Conservation (phyloP, 805 yeast species). For the Candida maris region DNA sequence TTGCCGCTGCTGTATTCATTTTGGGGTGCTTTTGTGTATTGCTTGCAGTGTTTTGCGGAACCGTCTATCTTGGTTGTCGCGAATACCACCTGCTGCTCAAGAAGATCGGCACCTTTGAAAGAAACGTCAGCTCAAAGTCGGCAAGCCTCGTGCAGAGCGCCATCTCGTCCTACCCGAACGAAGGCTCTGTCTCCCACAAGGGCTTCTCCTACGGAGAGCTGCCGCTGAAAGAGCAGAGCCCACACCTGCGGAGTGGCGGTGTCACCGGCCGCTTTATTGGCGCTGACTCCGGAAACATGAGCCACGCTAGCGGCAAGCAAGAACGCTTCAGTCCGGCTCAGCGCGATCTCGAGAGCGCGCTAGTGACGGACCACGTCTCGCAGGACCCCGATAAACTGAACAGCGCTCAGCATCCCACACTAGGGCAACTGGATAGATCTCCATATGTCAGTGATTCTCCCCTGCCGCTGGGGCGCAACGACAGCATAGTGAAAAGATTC, state of each 20-base stretch:
- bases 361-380: background rate
- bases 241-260: background rate
- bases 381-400: background rate
- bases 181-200: background rate
- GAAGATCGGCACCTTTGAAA: constrained; percentile 13
- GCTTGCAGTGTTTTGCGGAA: constrained; percentile 14
- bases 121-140: constrained; percentile 2
- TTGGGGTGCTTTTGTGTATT: constrained; percentile 13
- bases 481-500: constrained; percentile 2
- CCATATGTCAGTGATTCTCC: background rate
- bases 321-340: background rate
- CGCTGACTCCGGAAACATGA: background rate
- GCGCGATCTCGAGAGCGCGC: background rate
- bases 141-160: background rate
- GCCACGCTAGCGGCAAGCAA: background rate
- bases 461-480: background rate
- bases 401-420: background rate
- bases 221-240: background rate
- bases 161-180: background rate
- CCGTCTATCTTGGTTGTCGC: constrained; percentile 14
- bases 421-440: background rate
- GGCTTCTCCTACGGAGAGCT: background rate
- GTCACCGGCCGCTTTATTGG: background rate
- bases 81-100: constrained; percentile 15
- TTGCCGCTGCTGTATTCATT: constrained; percentile 12